Evolutionary conservation across 2,329 filamentous ascomycete genomes (phyloP), one percentile per base, ranked within the genome.

Genomic region (Fonsecaea multimorphosa): DNA sequence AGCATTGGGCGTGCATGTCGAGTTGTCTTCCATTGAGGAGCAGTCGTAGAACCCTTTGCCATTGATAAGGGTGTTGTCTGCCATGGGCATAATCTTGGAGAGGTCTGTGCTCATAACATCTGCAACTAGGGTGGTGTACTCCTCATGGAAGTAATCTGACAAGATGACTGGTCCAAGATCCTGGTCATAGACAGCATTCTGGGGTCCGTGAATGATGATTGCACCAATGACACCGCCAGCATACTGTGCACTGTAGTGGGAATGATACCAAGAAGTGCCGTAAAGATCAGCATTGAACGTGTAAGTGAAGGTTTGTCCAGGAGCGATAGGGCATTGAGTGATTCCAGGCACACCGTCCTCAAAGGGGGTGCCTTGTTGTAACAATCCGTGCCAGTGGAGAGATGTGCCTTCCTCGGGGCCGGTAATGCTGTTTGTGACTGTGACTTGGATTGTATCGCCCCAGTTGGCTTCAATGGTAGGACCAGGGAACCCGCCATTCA

Each of bases 401-500:
- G 77, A 68, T n/a, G 78, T 80, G 1, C 76, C 75, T 58, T 77
- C 74, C 24, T 68, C 62, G 7, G 63, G 64, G 14, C 68, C 72
- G 5, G 72, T 70, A 6, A 78, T 72, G 46, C 75, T 69, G 67
- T 81, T 80, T 14, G 70, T 69, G 14, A 79, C 75, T 1, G 68
- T 73, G 34, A 78, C 71, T 56, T 72, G 62, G 46, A 75, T 70
- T 31, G 67, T 65, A 55, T 74, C 71, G 46, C 70, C 72, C 67
- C 74, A 70, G 40, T 70, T 65, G n/a, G 70, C 70, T 44, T 72
- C 64, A 31, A 74, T 86, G 11, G 82, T 80, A 1, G 90, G 90
- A 0, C 88, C 90, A 0, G 90, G 89, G 66, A 85, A 89, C 46
- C 85, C 83, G 5, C 84, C 85, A 73, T 90, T 89, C 73, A 91